Evolutionary conservation across 108 stramenopile genomes (phyloP), one percentile per base, ranked within the genome.

Genomic region (Cyclotella baltica): DNA sequence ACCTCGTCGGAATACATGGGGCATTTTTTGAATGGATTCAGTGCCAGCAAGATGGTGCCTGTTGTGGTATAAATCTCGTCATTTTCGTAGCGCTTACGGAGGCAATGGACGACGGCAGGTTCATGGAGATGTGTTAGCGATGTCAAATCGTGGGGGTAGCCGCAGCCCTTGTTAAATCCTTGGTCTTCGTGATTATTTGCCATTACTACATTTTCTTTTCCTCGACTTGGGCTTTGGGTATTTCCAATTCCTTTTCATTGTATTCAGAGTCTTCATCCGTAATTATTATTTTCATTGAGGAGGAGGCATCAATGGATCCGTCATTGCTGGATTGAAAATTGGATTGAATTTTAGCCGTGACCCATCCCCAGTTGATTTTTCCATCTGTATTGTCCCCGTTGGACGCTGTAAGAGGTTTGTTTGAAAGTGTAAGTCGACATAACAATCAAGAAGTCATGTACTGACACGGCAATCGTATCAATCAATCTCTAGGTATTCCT

Each of bases 21-120:
- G 33, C 89, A 84, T 11, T 56, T 75, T 83, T 96, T 90, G 86
- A 97, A 99, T 1, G 98, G 98, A 78, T 99, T 99, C 53, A 98
- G 73, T 4, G 97, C 96, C 48, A 99, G 75, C 37, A 99, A 86
- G 37, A 99, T 95, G 51, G 96, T 89, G 11, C 98, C 98, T 11
- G 97, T 96, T 52, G 88, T 80, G 9, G 97, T 97, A 81, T 98
- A 98, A 50, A 98, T 97, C 2, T 81, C 62, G 57, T 97, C 89
- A 23, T 82, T 63, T 40, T 83, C 72, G 78, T 92, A 97, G 43
- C 96, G 83, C 22, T 82, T 72, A 52, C 90, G 84, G 27, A 98
- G 70, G 62, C 91, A 96, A 75, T 97, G 92, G 20, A 97, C 88
- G 25, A 94, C 91, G 0, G 93, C 89, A 15, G 93, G 93, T 63